A percentile compares a stretch with the other conserved stretches of the same genome.
Conservation (phyloP, 768 basidiomycete species). For the Butyriboletus loyo region DNA sequence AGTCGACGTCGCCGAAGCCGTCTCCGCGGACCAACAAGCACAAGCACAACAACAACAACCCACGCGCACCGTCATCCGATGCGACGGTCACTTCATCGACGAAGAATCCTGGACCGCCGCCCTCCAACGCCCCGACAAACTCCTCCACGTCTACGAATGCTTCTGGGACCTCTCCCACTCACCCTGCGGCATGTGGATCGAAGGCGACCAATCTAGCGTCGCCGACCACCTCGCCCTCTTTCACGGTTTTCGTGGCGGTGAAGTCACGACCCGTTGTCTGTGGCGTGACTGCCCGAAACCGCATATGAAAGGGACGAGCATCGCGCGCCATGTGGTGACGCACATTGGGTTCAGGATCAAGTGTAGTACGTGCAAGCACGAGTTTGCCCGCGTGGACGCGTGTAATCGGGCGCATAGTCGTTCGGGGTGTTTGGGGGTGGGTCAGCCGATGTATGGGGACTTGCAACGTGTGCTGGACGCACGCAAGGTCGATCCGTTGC, state of each 20-base stretch:
- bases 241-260: constrained; percentile 30
- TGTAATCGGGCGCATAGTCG: constrained; percentile 34
- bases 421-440: constrained; percentile 29
- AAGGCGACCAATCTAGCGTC: constrained; percentile 33
- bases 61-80: constrained; percentile 20
- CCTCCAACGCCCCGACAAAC: constrained; percentile 20
- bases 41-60: background rate
- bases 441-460: constrained; percentile 31
- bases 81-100: constrained; percentile 28
- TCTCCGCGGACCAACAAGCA: constrained; percentile 1
- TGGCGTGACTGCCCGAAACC: constrained; percentile 29
- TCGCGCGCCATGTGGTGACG: constrained; percentile 32
- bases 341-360: constrained; percentile 31
- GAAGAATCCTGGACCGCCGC: constrained; percentile 27
- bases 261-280: constrained; percentile 29
- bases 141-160: constrained; percentile 30
- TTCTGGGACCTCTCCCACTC: constrained; percentile 26
- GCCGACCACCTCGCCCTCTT: constrained; percentile 32
- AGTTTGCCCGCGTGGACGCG: constrained; percentile 33
- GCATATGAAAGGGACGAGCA: constrained; percentile 33
- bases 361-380: constrained; percentile 29
- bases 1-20: constrained; percentile 15
- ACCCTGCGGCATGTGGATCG: constrained; percentile 33
- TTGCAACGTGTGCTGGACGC: constrained; percentile 26
- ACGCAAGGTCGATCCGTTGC: constrained; percentile 21